These are phyloP conservation scores for Pichia sp. DNA, from an alignment of 1,139 yeast species.

Conservation along the genomic window DNA sequence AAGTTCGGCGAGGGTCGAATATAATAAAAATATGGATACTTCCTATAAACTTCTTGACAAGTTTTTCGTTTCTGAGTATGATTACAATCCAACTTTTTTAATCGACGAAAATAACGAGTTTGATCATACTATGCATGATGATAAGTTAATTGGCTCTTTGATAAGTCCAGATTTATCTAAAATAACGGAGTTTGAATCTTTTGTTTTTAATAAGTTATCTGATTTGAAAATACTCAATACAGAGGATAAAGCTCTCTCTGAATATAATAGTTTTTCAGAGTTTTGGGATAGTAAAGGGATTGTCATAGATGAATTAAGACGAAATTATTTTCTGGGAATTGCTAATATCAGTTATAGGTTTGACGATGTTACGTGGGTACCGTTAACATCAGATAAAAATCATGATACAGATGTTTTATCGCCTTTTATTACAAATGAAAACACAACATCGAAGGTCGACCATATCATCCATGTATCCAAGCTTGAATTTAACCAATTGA, in stretches of 20 bases:
- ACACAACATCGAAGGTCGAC: too few species aligned
- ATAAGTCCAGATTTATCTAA: slow-evolving; percentile 6
- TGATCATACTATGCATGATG: too few species aligned
- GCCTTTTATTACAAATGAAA: too few species aligned
- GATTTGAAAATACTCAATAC: slow-evolving; percentile 8
- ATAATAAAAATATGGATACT: too few species aligned
- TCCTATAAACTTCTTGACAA: too few species aligned
- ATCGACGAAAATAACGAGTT: too few species aligned
- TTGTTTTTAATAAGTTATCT: slow-evolving; percentile 6
- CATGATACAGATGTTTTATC: not conserved
- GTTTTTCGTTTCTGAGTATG: too few species aligned
- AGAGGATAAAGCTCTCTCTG: not conserved
- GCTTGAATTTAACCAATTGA: too few species aligned
- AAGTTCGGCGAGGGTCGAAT: slow-evolving; percentile 10
- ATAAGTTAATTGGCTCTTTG: not conserved
- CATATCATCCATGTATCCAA: too few species aligned
- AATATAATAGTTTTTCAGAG: not conserved
- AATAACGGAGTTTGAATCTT: slow-evolving; percentile 10
- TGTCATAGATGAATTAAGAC: not conserved
- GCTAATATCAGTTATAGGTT: slow-evolving; percentile 6
- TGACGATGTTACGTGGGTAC: slow-evolving; percentile 6
- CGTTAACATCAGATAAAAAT: not conserved
- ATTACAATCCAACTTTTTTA: too few species aligned
- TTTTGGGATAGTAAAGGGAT: slow-evolving; percentile 7
- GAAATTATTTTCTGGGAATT: slow-evolving; percentile 9